Evolutionary conservation across 176 grass and related monocot species (phyloP).

Genomic region (barley (Hordeum vulgare)): DNA sequence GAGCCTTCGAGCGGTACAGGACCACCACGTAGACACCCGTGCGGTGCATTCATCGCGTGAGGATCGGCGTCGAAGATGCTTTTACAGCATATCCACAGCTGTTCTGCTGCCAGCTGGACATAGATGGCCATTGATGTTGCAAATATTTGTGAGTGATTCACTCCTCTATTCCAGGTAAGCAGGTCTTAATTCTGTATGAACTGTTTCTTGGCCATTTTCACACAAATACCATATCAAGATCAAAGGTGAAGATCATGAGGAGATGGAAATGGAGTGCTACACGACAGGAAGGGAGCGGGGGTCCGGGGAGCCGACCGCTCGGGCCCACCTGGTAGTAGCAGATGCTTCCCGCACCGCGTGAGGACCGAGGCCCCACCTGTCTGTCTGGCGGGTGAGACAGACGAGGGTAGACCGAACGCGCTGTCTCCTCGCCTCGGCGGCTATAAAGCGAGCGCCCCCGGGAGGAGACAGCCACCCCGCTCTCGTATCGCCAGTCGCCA

Average conservation of each 20-base stretch:
- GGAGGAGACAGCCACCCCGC: not conserved
- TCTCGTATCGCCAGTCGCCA: too few species aligned
- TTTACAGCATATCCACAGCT: too few species aligned
- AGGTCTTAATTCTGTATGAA: not conserved
- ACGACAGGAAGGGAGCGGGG: not conserved
- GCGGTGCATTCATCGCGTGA: too few species aligned
- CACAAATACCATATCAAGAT: not conserved
- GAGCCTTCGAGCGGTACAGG: too few species aligned
- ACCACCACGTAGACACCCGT: too few species aligned
- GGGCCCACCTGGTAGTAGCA: not conserved
- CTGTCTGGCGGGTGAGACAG: not conserved
- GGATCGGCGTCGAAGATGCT: too few species aligned
- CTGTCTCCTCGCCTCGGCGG: not conserved
- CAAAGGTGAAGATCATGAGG: too few species aligned
- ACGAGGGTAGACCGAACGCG: too few species aligned
- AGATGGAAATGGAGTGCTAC: not conserved
- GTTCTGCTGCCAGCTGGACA: too few species aligned
- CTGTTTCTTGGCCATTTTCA: not conserved
- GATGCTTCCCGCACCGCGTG: not conserved
- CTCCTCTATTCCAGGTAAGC: too few species aligned
- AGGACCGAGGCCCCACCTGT: not conserved
- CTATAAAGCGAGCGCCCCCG: conserved; percentile 17
- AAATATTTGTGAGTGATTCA: too few species aligned
- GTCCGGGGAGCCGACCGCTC: not conserved
- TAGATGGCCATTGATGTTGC: too few species aligned